Conservation (phyloP, 2,329 filamentous ascomycete species). For the Aspergillus sp. region DNA sequence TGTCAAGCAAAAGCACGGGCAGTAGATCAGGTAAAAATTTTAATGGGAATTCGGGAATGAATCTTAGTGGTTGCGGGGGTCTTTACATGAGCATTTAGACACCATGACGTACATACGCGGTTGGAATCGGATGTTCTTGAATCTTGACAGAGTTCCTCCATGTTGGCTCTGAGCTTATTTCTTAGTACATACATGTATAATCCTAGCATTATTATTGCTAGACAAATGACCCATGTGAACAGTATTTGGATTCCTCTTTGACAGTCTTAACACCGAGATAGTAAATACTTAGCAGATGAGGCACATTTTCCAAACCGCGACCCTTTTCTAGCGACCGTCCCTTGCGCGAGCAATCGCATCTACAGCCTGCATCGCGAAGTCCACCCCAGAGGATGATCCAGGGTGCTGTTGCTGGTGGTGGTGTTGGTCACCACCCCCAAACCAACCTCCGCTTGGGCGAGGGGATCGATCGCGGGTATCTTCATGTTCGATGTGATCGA, state of each 20-base stretch:
- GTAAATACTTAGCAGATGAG: background rate
- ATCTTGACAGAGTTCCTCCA: background rate
- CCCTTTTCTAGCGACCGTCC: constrained; percentile 1
- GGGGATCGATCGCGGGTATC: constrained; percentile 44
- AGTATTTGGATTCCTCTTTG: background rate
- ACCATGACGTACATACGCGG: background rate
- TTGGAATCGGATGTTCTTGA: background rate
- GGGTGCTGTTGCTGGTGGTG: constrained; percentile 22
- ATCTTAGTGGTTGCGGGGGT: background rate
- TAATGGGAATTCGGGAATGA: background rate
- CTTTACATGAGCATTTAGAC: background rate
- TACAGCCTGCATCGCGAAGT: constrained; percentile 29
- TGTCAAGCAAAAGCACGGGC: background rate
- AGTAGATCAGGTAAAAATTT: background rate
- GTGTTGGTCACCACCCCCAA: constrained; percentile 26
- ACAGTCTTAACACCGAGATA: background rate
- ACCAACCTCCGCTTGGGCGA: constrained; percentile 24
- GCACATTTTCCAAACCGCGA: background rate
- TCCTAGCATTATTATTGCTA: background rate
- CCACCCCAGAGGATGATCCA: constrained; percentile 26
- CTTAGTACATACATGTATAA: background rate
- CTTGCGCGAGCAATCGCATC: constrained; percentile 22
- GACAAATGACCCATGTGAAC: background rate
- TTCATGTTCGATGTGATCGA: constrained; percentile 82
- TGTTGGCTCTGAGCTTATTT: background rate